Conservation (phyloP, 305 asterid genomes). For the Petunia hybrid region DNA sequence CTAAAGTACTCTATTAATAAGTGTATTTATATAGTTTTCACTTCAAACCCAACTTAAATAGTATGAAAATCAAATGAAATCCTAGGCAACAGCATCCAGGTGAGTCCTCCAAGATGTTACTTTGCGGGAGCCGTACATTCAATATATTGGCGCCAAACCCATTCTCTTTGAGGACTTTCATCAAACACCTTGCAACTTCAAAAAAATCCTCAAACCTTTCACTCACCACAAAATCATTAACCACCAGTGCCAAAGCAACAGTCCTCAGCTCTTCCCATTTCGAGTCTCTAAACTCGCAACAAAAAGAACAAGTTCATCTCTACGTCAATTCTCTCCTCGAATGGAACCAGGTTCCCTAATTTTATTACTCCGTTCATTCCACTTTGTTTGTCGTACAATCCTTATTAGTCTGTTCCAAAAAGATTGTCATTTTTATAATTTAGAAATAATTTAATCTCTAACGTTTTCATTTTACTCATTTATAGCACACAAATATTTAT, state of each 20-base stretch:
- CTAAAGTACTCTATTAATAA: too few relatives aligned
- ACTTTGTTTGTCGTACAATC: too few relatives aligned
- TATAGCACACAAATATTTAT: too few relatives aligned
- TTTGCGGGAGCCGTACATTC: slow-evolving; percentile 37
- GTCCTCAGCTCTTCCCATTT: slow-evolving; percentile 46
- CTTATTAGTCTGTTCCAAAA: too few relatives aligned
- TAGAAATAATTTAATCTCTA: too few relatives aligned
- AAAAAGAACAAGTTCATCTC: slow-evolving; percentile 65
- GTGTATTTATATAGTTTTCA: too few relatives aligned
- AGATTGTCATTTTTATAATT: too few relatives aligned
- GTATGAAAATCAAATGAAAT: too few relatives aligned
- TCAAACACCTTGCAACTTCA: slow-evolving; percentile 67
- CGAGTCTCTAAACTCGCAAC: slow-evolving; percentile 54
- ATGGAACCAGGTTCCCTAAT: slow-evolving; percentile 83
- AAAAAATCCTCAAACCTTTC: slow-evolving; percentile 39
- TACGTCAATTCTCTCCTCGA: slow-evolving; percentile 77
- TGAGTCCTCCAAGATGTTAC: slow-evolving; percentile 54
- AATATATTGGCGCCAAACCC: slow-evolving; percentile 33
- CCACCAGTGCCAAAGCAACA: slow-evolving; percentile 33
- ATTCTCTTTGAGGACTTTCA: slow-evolving; percentile 57
- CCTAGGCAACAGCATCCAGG: too few relatives aligned
- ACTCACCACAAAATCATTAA: slow-evolving; percentile 32
- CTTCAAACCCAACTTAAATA: too few relatives aligned
- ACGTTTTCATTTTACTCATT: too few relatives aligned
- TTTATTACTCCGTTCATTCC: too few relatives aligned